Conservation (phyloP, 116 monocot species). For the Cymodocea nodosa region DNA sequence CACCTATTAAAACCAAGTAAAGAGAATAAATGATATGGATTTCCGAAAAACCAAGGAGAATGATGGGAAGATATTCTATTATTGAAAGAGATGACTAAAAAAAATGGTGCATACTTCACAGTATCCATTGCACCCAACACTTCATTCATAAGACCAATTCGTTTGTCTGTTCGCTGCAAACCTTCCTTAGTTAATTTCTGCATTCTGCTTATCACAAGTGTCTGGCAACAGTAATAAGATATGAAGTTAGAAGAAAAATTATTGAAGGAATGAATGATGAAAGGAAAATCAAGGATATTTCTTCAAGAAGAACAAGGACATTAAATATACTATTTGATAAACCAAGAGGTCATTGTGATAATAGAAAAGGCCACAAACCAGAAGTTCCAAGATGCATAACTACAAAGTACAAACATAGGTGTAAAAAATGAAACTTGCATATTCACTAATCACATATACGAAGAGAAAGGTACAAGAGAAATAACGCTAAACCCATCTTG, state of each 20-base stretch:
- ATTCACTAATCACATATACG: too few species aligned
- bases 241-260: not conserved
- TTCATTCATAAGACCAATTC: constrained; percentile 99
- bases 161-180: constrained; percentile 84
- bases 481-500: too few species aligned
- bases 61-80: not conserved
- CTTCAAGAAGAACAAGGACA: too few species aligned
- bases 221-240: constrained; percentile 23
- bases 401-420: too few species aligned
- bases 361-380: not conserved
- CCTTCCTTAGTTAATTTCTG: constrained; percentile 83
- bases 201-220: constrained; percentile 80
- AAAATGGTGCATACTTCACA: constrained; percentile 57
- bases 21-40: not conserved
- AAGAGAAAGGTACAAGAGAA: too few species aligned
- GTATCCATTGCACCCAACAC: constrained; percentile 95
- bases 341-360: not conserved
- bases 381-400: too few species aligned
- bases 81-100: not conserved
- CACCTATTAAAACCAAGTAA: constrained; percentile 38
- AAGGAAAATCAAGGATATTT: not conserved
- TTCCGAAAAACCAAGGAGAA: too few species aligned
- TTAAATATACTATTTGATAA: too few species aligned
- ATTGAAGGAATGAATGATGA: not conserved
- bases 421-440: too few species aligned